Evolutionary conservation across 1,284 basidiomycete species (phyloP).

Genomic region (Neotropicomus parvogracilis): DNA sequence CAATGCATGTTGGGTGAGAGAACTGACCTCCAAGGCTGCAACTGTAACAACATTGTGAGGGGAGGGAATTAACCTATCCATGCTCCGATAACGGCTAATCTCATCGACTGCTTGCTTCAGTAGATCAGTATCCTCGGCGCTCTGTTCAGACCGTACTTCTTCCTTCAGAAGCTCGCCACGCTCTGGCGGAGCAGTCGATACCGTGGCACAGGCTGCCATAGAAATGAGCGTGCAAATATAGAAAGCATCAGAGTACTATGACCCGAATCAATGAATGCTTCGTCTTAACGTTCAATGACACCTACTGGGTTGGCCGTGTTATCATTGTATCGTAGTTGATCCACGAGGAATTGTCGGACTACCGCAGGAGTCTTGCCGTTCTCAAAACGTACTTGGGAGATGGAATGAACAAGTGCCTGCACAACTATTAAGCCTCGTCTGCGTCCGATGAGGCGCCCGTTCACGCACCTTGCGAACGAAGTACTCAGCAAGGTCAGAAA

Average conservation of each 20-base stretch:
- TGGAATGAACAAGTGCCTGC: slow-evolving; percentile 74
- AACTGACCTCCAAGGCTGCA: slow-evolving; percentile 79
- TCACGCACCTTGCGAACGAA: slow-evolving; percentile 82
- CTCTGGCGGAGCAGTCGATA: slow-evolving; percentile 72
- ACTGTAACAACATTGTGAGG: slow-evolving; percentile 92
- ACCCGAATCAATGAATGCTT: slow-evolving; percentile 12
- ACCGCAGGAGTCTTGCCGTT: slow-evolving; percentile 84
- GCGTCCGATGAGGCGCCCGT: slow-evolving; percentile 1
- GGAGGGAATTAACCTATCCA: slow-evolving; percentile 94
- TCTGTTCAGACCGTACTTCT: slow-evolving; percentile 62
- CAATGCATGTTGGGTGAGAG: not conserved
- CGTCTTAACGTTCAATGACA: slow-evolving; percentile 13
- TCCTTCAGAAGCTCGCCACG: slow-evolving; percentile 70
- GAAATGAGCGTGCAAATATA: slow-evolving; percentile 89
- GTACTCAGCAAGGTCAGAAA: slow-evolving; percentile 88
- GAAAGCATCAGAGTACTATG: slow-evolving; percentile 84
- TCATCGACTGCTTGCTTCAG: slow-evolving; percentile 73
- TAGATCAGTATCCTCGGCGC: slow-evolving; percentile 61
- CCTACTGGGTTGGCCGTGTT: slow-evolving; percentile 87
- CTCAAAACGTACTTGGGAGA: slow-evolving; percentile 82
- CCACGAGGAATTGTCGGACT: slow-evolving; percentile 88
- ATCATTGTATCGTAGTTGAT: slow-evolving; percentile 90
- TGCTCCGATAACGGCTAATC: slow-evolving; percentile 88
- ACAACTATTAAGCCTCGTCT: slow-evolving; percentile 6
- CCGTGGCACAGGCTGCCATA: slow-evolving; percentile 72